Conservation (phyloP, 2,329 filamentous ascomycete species). For the Aureobasidium leucospermi region DNA sequence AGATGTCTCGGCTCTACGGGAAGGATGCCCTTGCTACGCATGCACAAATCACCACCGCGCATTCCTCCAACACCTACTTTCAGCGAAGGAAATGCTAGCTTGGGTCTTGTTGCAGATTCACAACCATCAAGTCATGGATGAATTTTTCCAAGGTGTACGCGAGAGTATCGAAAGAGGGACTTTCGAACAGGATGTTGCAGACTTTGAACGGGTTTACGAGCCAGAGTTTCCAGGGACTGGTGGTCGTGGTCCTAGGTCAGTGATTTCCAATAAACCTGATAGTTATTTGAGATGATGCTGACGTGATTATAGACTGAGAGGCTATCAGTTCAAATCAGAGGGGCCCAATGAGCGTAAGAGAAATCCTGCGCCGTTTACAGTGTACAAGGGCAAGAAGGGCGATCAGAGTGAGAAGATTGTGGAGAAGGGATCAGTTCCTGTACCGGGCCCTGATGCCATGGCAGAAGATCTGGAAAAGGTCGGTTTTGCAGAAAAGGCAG, state of each 20-base stretch:
- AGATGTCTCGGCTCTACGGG: constrained; percentile 54
- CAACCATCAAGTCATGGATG: constrained; percentile 66
- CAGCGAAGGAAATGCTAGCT: constrained; percentile 91
- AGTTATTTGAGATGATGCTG: not conserved
- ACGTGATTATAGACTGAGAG: constrained; percentile 48
- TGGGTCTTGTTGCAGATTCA: constrained; percentile 92
- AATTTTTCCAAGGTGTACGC: constrained; percentile 68
- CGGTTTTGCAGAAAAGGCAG: constrained; percentile 24
- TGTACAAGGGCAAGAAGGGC: constrained; percentile 36
- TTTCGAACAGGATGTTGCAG: constrained; percentile 47
- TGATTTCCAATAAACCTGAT: constrained; percentile 8
- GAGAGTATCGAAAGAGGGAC: constrained; percentile 50
- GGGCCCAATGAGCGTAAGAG: constrained; percentile 55
- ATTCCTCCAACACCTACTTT: constrained; percentile 78
- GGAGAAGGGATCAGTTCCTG: constrained; percentile 33
- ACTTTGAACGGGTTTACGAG: constrained; percentile 64
- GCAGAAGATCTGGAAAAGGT: constrained; percentile 44
- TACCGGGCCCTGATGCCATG: constrained; percentile 41
- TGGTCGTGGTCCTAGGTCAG: constrained; percentile 65
- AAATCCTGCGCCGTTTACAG: constrained; percentile 61
- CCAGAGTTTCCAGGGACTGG: constrained; percentile 63
- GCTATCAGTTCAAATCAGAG: constrained; percentile 72
- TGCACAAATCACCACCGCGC: constrained; percentile 80
- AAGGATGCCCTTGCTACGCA: constrained; percentile 69
- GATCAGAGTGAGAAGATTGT: constrained; percentile 39